A percentile compares a stretch with the other conserved stretches of the same genome.
phyloP scores from a whole-genome alignment of 768 basidiomycete species.

The Goffeauzyma gilvescens region DNA sequence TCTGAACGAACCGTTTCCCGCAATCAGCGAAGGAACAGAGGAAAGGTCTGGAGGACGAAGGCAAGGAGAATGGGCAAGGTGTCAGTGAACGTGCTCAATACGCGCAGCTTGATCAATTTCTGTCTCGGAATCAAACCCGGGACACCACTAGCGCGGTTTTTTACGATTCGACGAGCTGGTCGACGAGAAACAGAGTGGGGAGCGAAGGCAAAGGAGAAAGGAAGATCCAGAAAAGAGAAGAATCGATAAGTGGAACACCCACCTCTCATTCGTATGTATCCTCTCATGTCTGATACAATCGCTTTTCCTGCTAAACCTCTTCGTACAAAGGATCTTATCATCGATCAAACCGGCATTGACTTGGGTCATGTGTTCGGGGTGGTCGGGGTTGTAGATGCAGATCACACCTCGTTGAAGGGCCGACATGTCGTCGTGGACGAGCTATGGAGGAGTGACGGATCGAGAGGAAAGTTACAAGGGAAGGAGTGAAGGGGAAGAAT shows the following conservation, averaged over 20 bases:
- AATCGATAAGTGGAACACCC: constrained; percentile 15
- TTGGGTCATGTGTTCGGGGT: constrained; percentile 1
- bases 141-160: too few species aligned
- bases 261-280: constrained; percentile 36
- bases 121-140: too few species aligned
- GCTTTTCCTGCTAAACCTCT: constrained; percentile 33
- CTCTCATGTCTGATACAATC: constrained; percentile 33
- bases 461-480: too few species aligned
- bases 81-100: background rate
- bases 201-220: too few species aligned
- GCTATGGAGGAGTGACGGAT: background rate
- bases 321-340: constrained; percentile 20
- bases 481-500: background rate
- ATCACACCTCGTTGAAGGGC: constrained; percentile 1
- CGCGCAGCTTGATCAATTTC: background rate
- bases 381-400: constrained; percentile 7
- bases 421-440: background rate
- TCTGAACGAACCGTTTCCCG: constrained; percentile 25
- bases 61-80: background rate
- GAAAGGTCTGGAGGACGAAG: constrained; percentile 19
- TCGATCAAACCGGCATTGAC: constrained; percentile 1
- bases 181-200: too few species aligned
- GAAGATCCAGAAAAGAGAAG: too few species aligned
- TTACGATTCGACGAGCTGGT: too few species aligned
- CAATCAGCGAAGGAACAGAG: constrained; percentile 18